Base-by-base conservation (phyloP, 495 filamentous ascomycete species). In the Penicillium pulvis region DNA sequence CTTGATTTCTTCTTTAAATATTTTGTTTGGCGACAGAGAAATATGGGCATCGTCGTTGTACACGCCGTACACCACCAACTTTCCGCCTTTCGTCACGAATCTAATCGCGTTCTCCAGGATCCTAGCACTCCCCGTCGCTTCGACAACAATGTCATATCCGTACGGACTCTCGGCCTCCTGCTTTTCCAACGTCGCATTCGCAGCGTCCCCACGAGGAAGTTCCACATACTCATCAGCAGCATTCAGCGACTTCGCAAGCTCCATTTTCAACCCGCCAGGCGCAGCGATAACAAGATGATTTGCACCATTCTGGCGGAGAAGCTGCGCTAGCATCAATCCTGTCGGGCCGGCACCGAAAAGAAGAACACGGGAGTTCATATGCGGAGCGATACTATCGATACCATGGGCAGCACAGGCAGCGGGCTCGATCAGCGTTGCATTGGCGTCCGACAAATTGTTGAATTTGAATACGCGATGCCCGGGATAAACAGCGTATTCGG, bases 381-480 rank as follows among this genome's bases (percentile, higher is more conserved):
- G 85, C 3, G 87, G 87, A 1, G 83, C 80, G 60, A 90, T 90
- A 76, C 86, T 88, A 66, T 90, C 87, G 26, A 90, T 74, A 28
- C 87, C 87, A 61, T 90, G 87, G 42, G 83, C 81, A 26, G 87
- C 87, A 62, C 87, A 90, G 6, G 87, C 88, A 11, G 87, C 87
- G 10, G 87, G 87, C 67, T 90, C 87, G 51, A 90, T 79, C 24
- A 90, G 78, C 19, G 87, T 90, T n/a, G 87, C 87, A 42, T 90
- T 86, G 48, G 89, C 76, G 59, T 89, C 84, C 48, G 79, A 83
- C 46, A 90, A 74, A 71, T 89, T 87, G 59, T 88, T 76, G 72
- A 90, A 83, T 73, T 84, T 83, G 76, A 89, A 89, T 16, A 90
- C 84, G 61, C 86, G 82, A 54, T 82, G 82, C 52, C 85, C 85